Evolutionary conservation across 129 eudicot genomes (phyloP).

Genomic region (Pulicaria dysenterica): DNA sequence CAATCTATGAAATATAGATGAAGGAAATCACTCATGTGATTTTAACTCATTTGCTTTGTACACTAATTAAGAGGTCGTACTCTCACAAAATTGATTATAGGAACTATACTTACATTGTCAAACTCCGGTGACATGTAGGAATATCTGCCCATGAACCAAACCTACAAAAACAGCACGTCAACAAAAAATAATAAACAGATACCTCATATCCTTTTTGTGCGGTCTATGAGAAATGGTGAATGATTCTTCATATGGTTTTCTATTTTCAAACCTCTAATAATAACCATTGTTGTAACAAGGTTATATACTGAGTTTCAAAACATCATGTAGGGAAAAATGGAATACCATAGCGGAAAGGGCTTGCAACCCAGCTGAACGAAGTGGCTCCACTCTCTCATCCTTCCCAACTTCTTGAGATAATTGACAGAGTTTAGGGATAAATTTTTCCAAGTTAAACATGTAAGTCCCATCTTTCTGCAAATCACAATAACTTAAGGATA

Average conservation of each 20-base stretch:
- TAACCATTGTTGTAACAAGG: conserved; percentile 4
- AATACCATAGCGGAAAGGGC: conserved; percentile 67
- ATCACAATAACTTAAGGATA: conserved; percentile 14
- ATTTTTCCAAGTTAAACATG: conserved; percentile 70
- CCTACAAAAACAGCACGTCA: conserved; percentile 38
- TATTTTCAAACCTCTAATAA: conserved; percentile 3
- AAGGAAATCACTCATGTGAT: conserved; percentile 18
- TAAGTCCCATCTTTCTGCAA: conserved; percentile 66
- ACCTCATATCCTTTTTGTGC: neutral
- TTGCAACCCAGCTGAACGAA: conserved; percentile 70
- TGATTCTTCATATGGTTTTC: conserved; percentile 5
- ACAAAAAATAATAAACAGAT: neutral
- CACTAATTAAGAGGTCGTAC: neutral
- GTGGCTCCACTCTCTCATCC: conserved; percentile 47
- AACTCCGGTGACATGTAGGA: conserved; percentile 67
- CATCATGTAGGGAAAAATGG: conserved; percentile 10
- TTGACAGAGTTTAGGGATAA: conserved; percentile 67
- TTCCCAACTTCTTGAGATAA: conserved; percentile 76
- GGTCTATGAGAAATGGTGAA: neutral
- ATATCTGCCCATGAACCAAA: conserved; percentile 77
- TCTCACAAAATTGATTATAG: neutral
- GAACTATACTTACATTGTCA: conserved; percentile 55
- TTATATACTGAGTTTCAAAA: neutral
- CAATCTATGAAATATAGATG: conserved; percentile 51
- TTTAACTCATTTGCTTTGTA: neutral